phyloP scores from a whole-genome alignment of 176 grass and related monocot genomes.

The Ensete ventricosum region DNA sequence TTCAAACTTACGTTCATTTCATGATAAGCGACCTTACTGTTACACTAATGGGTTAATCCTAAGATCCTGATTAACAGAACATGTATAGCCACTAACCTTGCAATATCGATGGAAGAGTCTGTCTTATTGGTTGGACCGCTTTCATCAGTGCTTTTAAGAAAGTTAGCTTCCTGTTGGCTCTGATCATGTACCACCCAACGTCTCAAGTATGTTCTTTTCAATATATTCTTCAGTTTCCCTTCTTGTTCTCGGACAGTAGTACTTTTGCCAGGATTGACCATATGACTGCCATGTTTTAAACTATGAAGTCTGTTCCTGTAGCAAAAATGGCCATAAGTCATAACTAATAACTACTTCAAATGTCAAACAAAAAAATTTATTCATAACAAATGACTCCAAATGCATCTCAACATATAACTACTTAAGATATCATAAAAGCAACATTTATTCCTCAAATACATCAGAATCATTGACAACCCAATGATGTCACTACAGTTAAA shows the following conservation, averaged over 20 bases:
- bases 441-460: not conserved
- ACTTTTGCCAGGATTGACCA: conserved; percentile 28
- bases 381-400: no score
- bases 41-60: not conserved
- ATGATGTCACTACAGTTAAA: not conserved
- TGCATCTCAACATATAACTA: no score
- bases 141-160: conserved; percentile 27
- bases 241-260: conserved; percentile 43
- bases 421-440: not conserved
- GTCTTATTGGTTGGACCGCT: conserved; percentile 26
- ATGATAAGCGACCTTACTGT: not conserved
- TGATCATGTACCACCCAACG: conserved; percentile 59
- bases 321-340: not conserved
- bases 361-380: no score
- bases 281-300: conserved; percentile 27
- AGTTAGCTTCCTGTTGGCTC: conserved; percentile 18
- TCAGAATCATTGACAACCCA: not conserved
- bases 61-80: not conserved
- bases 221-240: conserved; percentile 67
- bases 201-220: conserved; percentile 67
- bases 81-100: conserved; percentile 38
- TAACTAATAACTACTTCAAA: no score
- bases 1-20: no score
- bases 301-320: conserved; percentile 21
- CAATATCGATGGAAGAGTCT: conserved; percentile 43